Evolutionary conservation across 2,329 filamentous ascomycete genomes (phyloP).

Genomic region (Trichoderma koningii): DNA sequence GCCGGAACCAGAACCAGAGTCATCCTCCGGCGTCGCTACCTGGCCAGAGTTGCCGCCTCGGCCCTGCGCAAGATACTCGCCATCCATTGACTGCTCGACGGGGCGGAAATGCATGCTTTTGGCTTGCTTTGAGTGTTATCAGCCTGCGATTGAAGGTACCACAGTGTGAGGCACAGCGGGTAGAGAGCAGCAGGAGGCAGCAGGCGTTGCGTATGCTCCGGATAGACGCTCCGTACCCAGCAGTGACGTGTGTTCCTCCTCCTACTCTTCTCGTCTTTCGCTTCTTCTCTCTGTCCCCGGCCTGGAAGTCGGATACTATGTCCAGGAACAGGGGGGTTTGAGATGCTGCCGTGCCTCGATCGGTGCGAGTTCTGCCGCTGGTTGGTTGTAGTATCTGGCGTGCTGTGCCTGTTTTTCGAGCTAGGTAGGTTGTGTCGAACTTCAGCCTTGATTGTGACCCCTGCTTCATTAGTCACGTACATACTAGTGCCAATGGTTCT

Average conservation of each 20-base stretch:
- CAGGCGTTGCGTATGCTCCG: neutral
- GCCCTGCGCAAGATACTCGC: constrained; percentile 34
- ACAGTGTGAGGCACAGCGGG: neutral
- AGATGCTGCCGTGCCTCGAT: constrained; percentile 12
- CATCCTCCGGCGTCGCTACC: neutral
- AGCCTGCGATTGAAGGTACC: constrained; percentile 9
- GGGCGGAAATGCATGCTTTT: constrained; percentile 41
- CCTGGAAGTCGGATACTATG: neutral
- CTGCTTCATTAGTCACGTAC: constrained; percentile 22
- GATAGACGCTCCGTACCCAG: constrained; percentile 3
- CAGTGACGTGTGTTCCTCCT: neutral
- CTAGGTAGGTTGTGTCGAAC: constrained; percentile 11
- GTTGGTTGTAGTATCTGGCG: neutral
- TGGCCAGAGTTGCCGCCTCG: constrained; percentile 24
- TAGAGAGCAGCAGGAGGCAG: neutral
- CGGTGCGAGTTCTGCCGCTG: constrained; percentile 10
- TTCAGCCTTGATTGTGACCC: constrained; percentile 9
- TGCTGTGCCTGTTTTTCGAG: neutral
- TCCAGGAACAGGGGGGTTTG: constrained; percentile 1
- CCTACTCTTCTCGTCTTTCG: neutral
- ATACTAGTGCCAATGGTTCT: constrained; percentile 9
- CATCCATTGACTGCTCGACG: constrained; percentile 36
- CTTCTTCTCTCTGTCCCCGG: neutral
- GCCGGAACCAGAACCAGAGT: constrained; percentile 22
- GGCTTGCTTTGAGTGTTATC: neutral